Evolutionary conservation across 1,284 basidiomycete species (phyloP), one percentile per base, ranked within the genome.

Genomic region (Heliocybe sulcata): DNA sequence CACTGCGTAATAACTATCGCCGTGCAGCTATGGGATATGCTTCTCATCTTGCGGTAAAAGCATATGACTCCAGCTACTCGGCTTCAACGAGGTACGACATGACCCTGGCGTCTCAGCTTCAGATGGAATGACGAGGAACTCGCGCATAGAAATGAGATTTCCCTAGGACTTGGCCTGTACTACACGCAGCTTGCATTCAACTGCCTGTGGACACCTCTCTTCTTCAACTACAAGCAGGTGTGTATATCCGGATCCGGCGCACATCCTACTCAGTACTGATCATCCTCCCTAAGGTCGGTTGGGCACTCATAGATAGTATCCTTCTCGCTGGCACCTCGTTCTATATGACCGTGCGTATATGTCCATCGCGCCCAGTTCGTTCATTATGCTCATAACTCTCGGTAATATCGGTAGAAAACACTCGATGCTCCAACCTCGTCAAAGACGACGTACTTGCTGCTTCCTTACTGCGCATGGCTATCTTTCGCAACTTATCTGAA

Each of bases 141-240:
- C 54, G 12, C 61, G 58, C 55, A 81, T 81, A 52, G 67, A 72
- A 25, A 68, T 74, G 56, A 75, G 85, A 38, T 69, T 56, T 35
- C 73, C 42, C 64, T 73, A 38, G 84, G 82, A 1, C 68, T 91
- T 38, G 72, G 73, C 31, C 70, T 91, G 45, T 90, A 92, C 72
- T 92, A 85, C 69, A 73, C 72, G 3, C 87, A 90, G 65, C 73
- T 91, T 35, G 82, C 72, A 0, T 67, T 90, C 47, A 91, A 90
- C 71, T 69, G 81, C 54, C 59, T 78, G 26, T 92, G 88, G 88
- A 81, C 80, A 20, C 85, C 88, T 3, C 67, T 90, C 35, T 90
- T 89, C 76, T 91, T 91, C 61, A 79, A 78, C 14, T 65, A 72
- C 35, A 77, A 77, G 60, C 66, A 73, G 69, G 81, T 74, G 57